Percentiles rank a stretch among this genome's conserved stretches.
Conservation (phyloP, 495 filamentous ascomycete species). For the Neurospora sp. region DNA sequence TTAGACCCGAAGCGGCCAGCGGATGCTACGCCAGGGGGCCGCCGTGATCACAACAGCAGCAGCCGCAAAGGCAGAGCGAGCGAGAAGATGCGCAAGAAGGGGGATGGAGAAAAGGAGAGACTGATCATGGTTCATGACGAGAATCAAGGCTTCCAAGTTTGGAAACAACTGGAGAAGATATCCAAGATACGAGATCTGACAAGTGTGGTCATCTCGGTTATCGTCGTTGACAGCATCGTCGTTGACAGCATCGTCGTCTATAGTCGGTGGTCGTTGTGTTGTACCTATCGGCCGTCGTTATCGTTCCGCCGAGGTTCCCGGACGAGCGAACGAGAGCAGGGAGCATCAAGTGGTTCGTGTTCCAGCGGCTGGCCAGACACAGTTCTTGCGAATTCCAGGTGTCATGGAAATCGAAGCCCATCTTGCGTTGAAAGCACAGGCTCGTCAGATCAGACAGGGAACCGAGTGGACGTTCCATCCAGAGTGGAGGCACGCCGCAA, state of each 20-base stretch:
- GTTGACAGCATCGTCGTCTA: not conserved
- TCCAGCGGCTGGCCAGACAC: not conserved
- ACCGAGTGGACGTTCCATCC: not conserved
- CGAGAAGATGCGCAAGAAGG: not conserved
- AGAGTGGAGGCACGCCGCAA: not conserved
- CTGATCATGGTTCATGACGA: not conserved
- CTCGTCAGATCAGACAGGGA: not conserved
- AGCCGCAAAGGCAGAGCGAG: not conserved
- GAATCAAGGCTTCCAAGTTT: not conserved
- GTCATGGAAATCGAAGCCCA: not conserved
- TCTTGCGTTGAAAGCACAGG: not conserved
- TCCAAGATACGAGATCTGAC: not conserved
- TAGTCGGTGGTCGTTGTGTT: not conserved
- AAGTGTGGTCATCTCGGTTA: not conserved
- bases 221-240: not conserved
- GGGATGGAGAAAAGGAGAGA: not conserved
- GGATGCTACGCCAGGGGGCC: not conserved
- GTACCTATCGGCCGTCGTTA: not conserved
- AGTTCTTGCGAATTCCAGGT: not conserved
- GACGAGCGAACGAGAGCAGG: not conserved
- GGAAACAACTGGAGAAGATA: not conserved
- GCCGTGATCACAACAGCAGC: not conserved
- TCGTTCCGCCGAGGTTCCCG: not conserved
- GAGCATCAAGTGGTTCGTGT: not conserved
- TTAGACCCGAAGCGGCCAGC: not conserved